These are phyloP conservation scores for Alnus rubra DNA, from an alignment of 306 rosid genomes.

Conservation along the genomic window DNA sequence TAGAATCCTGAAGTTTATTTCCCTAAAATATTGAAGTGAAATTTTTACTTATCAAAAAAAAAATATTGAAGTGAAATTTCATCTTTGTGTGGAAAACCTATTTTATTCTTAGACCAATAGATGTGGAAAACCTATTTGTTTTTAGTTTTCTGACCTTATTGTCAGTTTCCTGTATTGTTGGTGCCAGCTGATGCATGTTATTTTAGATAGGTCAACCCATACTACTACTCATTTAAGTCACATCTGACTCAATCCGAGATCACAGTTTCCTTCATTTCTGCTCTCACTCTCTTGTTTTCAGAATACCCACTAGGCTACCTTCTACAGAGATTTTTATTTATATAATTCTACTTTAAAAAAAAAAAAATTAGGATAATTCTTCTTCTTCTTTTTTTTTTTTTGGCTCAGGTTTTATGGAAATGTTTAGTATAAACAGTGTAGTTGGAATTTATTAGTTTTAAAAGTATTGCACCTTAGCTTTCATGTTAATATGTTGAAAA, in stretches of 20 bases:
- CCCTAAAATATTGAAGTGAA: background rate
- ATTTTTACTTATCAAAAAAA: too few relatives aligned
- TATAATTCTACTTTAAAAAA: too few relatives aligned
- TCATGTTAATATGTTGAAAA: background rate
- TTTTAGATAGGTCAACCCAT: background rate
- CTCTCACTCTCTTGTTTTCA: background rate
- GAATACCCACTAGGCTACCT: background rate
- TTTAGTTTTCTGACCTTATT: constrained; percentile 4
- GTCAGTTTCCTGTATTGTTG: background rate
- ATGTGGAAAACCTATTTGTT: background rate
- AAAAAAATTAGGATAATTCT: too few relatives aligned
- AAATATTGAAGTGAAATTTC: background rate
- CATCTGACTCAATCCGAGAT: background rate
- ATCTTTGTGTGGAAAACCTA: background rate
- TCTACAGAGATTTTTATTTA: background rate
- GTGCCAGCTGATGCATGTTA: background rate
- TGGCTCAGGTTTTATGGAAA: background rate
- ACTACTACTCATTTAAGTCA: background rate
- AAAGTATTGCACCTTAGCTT: background rate
- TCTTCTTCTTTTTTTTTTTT: background rate
- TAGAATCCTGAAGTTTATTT: background rate
- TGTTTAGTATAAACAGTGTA: background rate
- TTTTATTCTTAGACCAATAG: background rate
- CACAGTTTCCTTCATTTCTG: background rate
- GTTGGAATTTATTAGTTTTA: background rate